Evolutionary conservation across 805 yeast species (phyloP).

Genomic region (Wickerhamiella dianesei): DNA sequence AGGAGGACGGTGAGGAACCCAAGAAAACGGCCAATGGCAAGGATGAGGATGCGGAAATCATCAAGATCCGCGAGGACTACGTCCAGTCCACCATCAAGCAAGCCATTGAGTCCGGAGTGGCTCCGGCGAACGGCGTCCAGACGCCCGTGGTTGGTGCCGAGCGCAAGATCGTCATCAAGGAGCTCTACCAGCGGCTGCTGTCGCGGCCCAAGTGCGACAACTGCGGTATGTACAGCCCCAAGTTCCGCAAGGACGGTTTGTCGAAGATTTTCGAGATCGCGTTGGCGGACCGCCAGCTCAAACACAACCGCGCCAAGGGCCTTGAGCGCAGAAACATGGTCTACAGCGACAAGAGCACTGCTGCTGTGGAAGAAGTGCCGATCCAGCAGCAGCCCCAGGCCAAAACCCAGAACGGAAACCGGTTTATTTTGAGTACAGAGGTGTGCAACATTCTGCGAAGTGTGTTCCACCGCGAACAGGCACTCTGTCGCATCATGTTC

Average conservation of each 20-base stretch:
- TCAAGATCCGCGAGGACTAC: constrained; percentile 48
- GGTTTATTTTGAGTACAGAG: constrained; percentile 80
- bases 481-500: constrained; percentile 57
- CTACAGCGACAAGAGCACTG: constrained; percentile 24
- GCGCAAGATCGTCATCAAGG: constrained; percentile 58
- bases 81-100: constrained; percentile 57
- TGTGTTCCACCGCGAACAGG: constrained; percentile 63
- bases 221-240: constrained; percentile 91
- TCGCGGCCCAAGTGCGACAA: constrained; percentile 83
- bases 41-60: constrained; percentile 28
- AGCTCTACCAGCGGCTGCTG: constrained; percentile 58
- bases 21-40: constrained; percentile 25
- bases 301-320: constrained; percentile 73
- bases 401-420: constrained; percentile 55
- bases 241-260: constrained; percentile 88
- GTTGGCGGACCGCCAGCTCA: constrained; percentile 62
- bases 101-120: constrained; percentile 65
- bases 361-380: constrained; percentile 2
- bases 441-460: constrained; percentile 63
- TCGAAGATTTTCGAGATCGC: constrained; percentile 85
- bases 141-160: constrained; percentile 83
- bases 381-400: constrained; percentile 14
- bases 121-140: constrained; percentile 50
- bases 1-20: constrained; percentile 31
- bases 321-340: constrained; percentile 59